These are phyloP conservation scores for Aspergillus saccharolyticus DNA, from an alignment of 495 filamentous ascomycete genomes.

Conservation along the genomic window DNA sequence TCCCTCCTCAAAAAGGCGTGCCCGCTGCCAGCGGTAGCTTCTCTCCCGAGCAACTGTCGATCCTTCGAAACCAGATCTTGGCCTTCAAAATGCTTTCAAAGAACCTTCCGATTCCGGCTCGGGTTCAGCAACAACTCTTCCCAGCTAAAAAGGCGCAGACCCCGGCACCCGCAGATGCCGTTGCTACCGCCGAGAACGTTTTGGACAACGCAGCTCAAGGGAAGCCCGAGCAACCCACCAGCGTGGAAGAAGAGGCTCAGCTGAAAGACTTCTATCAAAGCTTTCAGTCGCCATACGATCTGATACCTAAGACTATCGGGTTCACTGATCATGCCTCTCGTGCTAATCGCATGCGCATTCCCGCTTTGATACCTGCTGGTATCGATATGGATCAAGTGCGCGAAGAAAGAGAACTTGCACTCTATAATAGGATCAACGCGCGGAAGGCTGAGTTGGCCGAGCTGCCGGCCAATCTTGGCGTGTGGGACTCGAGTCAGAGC, in stretches of 20 bases:
- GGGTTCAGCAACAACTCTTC: slow-evolving; percentile 71
- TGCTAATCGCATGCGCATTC: slow-evolving; percentile 67
- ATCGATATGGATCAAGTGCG: slow-evolving; percentile 70
- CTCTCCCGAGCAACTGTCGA: slow-evolving; percentile 62
- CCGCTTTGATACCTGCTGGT: slow-evolving; percentile 83
- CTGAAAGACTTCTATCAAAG: slow-evolving; percentile 51
- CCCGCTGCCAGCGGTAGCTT: slow-evolving; percentile 51
- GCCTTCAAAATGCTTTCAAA: slow-evolving; percentile 80
- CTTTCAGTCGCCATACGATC: slow-evolving; percentile 62
- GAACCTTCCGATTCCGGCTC: slow-evolving; percentile 69
- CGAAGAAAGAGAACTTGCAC: slow-evolving; percentile 77
- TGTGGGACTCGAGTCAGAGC: slow-evolving; percentile 72
- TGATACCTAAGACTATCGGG: slow-evolving; percentile 55
- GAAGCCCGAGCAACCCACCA: slow-evolving; percentile 30
- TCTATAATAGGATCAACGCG: slow-evolving; percentile 83
- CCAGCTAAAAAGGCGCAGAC: slow-evolving; percentile 62
- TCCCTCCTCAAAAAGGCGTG: slow-evolving; percentile 21
- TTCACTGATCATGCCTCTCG: slow-evolving; percentile 74
- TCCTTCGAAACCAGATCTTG: slow-evolving; percentile 69
- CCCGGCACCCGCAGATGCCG: slow-evolving; percentile 51
- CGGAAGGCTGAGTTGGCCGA: slow-evolving; percentile 77
- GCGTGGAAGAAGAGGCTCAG: slow-evolving; percentile 27
- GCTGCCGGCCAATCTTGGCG: slow-evolving; percentile 72
- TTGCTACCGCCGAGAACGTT: slow-evolving; percentile 48
- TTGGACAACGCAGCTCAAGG: slow-evolving; percentile 45